Base-by-base conservation (phyloP, 345 rosid genomes). In the Salix udensis region DNA sequence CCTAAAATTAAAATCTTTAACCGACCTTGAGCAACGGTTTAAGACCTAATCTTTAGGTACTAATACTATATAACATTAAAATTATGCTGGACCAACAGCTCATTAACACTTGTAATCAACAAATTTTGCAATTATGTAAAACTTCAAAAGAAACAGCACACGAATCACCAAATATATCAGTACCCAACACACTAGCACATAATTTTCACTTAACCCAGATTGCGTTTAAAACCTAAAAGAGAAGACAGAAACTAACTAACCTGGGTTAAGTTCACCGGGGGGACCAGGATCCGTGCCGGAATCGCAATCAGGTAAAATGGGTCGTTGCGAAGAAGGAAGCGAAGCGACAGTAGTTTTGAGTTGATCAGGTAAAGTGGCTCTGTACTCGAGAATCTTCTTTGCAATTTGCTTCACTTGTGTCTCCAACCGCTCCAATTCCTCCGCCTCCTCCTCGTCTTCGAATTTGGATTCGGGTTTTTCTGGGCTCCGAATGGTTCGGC, bases 361-460 rank as follows among this genome's bases (percentile, higher is more conserved):
- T 81, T 87, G 86, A 66, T 87, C 92, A 36, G 97, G 97, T 48
- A 92, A 86, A 73, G 86, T 86, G 75, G 85, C 74, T 76, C 96
- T 84, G 85, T 82, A 90, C 16, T 90, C 88, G 21, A 84, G 80
- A 52, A 94, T 85, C 85, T 84, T 91, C 77, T 79, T 80, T 12
- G 89, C 94, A 94, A 92, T 84, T 72, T 85, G 83, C 83, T 66
- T 81, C 81, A 90, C 86, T 67, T 90, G 94, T 12, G 77, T 65
- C 86, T 87, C 94, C 82, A 91, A 72, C 75, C 84, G 70, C 83
- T 87, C 90, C 74, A 91, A 53, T 65, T 91, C 94, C 68, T 66
- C 79, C 66, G 76, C 87, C 6, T 71, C 65, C 28, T 53, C 65
- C 19, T 62, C 75, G 16, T 78, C 76, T 71, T 58, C 76, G 48